Evolutionary conservation across 2,329 filamentous ascomycete genomes (phyloP), one percentile per base, ranked within the genome.

Genomic region (Aspergillus sp.): DNA sequence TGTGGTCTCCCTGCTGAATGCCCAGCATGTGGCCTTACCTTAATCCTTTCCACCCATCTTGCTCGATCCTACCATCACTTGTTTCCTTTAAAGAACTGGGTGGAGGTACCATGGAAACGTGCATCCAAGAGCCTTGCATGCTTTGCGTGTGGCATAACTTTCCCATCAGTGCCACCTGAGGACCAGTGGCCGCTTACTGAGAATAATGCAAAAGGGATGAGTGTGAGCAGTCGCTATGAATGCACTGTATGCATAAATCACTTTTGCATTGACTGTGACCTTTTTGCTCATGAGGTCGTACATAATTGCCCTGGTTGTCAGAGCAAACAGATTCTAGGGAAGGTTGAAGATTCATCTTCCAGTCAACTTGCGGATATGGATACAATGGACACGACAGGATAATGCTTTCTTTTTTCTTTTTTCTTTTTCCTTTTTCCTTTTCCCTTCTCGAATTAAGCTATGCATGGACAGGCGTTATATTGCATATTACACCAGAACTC

Each of bases 181-280:
- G 63, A 66, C 32, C 61, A 67, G 50, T 67, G 66, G 66, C 59
- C 61, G 37, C 41, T 42, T 20, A 51, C 60, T 17, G 58, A 72
- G 60, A 58, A 56, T 55, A 59, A 67, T 61, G 59, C 67, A 60
- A 85, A 82, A 60, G 84, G 85, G 1, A 84, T 90, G 39, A 91
- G 87, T 65, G 88, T 94, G 72, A 93, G 86, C 62, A 84, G 86
- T 43, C 76, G 93, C 45, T 98, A 98, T 65, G 88, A 87, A 50
- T 98, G 93, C 66, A 81, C 85, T 57, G 83, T 85, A n/a, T 98
- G 93, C 68, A 71, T 79, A 3, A 84, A 87, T 50, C 91, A 97
- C 70, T 98, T 97, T 65, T 98, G 93, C 74, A 94, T 98, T 55
- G 93, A 98, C 66, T 98, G 93, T 67, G 93, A 98, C 67, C 83